Evolutionary conservation across 805 yeast genomes (phyloP).

Genomic region (Maudiozyma bulderi): DNA sequence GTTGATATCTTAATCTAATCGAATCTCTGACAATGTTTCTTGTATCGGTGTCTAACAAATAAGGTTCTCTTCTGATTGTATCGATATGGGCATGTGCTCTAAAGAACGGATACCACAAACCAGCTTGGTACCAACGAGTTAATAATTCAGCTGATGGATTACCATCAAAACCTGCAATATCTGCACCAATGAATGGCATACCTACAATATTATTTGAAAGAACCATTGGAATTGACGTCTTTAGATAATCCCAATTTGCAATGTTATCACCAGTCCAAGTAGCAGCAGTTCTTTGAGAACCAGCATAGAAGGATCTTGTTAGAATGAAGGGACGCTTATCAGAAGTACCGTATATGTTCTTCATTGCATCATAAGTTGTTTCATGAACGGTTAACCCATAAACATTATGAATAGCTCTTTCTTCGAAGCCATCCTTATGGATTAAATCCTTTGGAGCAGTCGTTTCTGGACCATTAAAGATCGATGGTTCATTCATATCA

Average conservation of each 20-base stretch:
- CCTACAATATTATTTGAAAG: slow-evolving; percentile 74
- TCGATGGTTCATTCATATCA: slow-evolving; percentile 97
- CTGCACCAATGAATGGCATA: slow-evolving; percentile 91
- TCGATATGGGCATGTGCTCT: slow-evolving; percentile 96
- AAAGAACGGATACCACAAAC: slow-evolving; percentile 93
- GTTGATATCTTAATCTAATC: slow-evolving; percentile 58
- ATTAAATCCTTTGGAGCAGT: slow-evolving; percentile 73
- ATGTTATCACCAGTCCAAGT: slow-evolving; percentile 98
- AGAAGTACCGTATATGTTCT: slow-evolving; percentile 36
- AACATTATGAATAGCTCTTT: slow-evolving; percentile 81
- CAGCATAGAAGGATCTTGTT: slow-evolving; percentile 81
- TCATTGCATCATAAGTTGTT: slow-evolving; percentile 62
- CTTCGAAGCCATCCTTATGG: slow-evolving; percentile 78
- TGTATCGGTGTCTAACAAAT: slow-evolving; percentile 70
- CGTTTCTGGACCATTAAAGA: slow-evolving; percentile 92
- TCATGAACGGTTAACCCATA: slow-evolving; percentile 76
- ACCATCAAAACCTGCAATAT: slow-evolving; percentile 94
- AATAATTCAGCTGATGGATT: slow-evolving; percentile 74
- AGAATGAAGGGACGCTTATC: slow-evolving; percentile 73
- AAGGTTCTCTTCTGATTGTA: slow-evolving; percentile 86
- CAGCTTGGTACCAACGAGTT: slow-evolving; percentile 92
- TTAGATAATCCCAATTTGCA: slow-evolving; percentile 84
- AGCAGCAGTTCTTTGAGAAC: slow-evolving; percentile 85
- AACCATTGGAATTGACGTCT: slow-evolving; percentile 77
- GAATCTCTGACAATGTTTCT: slow-evolving; percentile 60